Evolutionary conservation across 805 yeast species (phyloP).

Genomic region (Wickerhamiella brachini): DNA sequence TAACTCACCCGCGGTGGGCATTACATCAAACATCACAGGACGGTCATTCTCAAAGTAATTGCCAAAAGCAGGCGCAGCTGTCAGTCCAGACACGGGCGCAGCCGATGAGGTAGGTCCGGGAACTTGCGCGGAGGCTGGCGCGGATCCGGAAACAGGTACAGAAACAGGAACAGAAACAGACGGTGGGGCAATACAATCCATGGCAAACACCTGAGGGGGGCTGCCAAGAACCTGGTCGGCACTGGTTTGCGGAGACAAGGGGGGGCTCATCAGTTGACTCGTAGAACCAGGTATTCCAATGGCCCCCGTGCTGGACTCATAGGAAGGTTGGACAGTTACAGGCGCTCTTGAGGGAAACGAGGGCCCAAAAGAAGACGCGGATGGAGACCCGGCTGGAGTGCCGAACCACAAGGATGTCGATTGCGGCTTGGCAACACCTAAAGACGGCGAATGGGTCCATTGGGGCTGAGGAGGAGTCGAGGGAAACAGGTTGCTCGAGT

Average conservation of each 20-base stretch:
- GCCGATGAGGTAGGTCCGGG: too few species aligned
- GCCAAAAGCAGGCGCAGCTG: neutral
- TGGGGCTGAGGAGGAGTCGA: neutral
- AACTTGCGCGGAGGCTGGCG: neutral
- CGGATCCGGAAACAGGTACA: neutral
- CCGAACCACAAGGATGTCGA: constrained; percentile 1
- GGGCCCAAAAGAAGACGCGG: neutral
- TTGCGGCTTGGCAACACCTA: neutral
- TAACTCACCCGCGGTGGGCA: neutral
- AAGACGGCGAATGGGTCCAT: neutral
- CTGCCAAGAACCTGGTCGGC: neutral
- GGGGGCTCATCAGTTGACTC: constrained; percentile 9
- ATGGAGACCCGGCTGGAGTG: neutral
- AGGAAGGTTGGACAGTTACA: too few species aligned
- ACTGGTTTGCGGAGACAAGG: constrained; percentile 7
- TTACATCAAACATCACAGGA: neutral
- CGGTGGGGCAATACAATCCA: neutral
- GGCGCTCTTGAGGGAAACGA: too few species aligned
- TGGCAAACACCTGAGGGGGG: neutral
- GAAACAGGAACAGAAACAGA: neutral
- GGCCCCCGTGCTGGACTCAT: neutral
- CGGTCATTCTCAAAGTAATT: neutral
- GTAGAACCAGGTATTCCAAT: neutral
- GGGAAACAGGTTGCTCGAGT: neutral
- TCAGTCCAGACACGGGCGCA: too few species aligned